Conservation (phyloP, 2,329 filamentous ascomycete genomes). For the Elsinoe australis region DNA sequence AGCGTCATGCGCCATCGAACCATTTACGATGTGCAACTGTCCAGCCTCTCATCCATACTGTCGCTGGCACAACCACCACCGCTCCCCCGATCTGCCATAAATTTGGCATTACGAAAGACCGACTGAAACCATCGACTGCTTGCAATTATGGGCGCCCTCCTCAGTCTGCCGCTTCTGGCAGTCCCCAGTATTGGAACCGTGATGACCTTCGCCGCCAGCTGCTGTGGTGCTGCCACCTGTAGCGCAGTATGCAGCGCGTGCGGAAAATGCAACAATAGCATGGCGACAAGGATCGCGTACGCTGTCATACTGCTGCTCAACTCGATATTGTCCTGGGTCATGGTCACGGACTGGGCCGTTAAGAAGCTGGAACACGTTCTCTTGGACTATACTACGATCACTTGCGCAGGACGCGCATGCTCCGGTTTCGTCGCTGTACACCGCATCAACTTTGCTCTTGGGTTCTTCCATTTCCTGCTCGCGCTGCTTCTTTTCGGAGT, state of each 20-base stretch:
- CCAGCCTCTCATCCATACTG: neutral
- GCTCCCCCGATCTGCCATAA: too few relatives aligned
- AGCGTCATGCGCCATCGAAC: slow-evolving; percentile 15
- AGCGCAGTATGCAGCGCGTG: slow-evolving; percentile 93
- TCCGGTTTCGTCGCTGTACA: slow-evolving; percentile 95
- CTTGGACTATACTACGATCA: slow-evolving; percentile 92
- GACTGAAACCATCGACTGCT: too few relatives aligned
- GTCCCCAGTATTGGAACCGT: slow-evolving; percentile 81
- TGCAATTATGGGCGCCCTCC: slow-evolving; percentile 71
- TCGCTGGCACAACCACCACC: neutral
- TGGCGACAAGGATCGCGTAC: slow-evolving; percentile 84
- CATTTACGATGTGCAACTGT: neutral
- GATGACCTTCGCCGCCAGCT: slow-evolving; percentile 73
- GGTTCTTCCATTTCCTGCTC: slow-evolving; percentile 83
- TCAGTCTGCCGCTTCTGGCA: slow-evolving; percentile 83
- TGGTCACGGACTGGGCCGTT: slow-evolving; percentile 98
- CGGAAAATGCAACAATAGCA: slow-evolving; percentile 94
- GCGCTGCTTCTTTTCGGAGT: slow-evolving; percentile 81
- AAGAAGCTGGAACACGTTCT: slow-evolving; percentile 89
- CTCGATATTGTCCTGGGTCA: slow-evolving; percentile 95
- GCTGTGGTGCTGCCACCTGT: slow-evolving; percentile 93
- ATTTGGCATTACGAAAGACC: too few relatives aligned
- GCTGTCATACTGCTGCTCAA: slow-evolving; percentile 88
- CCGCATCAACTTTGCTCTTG: slow-evolving; percentile 94
- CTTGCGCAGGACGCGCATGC: slow-evolving; percentile 82